Conservation (phyloP, 1,284 basidiomycete species). For the Tetrapyrgos nigripes region DNA sequence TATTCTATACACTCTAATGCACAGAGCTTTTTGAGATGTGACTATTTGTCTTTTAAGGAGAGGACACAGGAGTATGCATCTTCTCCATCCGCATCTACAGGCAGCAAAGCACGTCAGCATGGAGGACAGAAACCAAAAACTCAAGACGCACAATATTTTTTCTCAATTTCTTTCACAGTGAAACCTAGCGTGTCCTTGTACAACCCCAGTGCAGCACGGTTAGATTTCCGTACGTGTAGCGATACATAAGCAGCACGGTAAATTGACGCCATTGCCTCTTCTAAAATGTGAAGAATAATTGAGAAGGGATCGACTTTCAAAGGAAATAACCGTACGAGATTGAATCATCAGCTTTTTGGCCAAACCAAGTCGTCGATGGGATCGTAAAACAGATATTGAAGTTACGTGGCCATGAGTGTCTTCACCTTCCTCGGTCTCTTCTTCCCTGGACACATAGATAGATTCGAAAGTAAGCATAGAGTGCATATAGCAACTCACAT, state of each 20-base stretch:
- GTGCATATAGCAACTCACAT: constrained; percentile 63
- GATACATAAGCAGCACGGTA: constrained; percentile 90
- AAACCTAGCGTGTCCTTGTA: constrained; percentile 94
- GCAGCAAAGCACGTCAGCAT: neutral
- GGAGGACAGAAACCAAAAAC: constrained; percentile 24
- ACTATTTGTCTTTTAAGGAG: constrained; percentile 46
- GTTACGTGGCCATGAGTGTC: constrained; percentile 91
- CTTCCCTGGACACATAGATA: constrained; percentile 55
- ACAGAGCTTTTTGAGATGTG: neutral
- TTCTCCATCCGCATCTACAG: constrained; percentile 88
- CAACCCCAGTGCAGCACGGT: constrained; percentile 86
- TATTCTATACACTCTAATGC: neutral
- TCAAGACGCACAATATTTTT: constrained; percentile 79
- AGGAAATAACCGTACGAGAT: constrained; percentile 63
- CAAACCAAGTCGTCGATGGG: constrained; percentile 88
- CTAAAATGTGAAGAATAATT: constrained; percentile 44
- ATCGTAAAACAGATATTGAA: constrained; percentile 92
- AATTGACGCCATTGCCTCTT: constrained; percentile 89
- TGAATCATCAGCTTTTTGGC: constrained; percentile 95
- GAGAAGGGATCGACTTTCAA: constrained; percentile 8
- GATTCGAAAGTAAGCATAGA: constrained; percentile 1
- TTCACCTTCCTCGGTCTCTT: constrained; percentile 67
- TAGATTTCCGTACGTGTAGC: constrained; percentile 92
- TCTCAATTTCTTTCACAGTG: constrained; percentile 85
- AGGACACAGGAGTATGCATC: constrained; percentile 92